These are phyloP conservation scores for Eremomyces bilateralis DNA, from an alignment of 495 filamentous ascomycete genomes.

Conservation along the genomic window DNA sequence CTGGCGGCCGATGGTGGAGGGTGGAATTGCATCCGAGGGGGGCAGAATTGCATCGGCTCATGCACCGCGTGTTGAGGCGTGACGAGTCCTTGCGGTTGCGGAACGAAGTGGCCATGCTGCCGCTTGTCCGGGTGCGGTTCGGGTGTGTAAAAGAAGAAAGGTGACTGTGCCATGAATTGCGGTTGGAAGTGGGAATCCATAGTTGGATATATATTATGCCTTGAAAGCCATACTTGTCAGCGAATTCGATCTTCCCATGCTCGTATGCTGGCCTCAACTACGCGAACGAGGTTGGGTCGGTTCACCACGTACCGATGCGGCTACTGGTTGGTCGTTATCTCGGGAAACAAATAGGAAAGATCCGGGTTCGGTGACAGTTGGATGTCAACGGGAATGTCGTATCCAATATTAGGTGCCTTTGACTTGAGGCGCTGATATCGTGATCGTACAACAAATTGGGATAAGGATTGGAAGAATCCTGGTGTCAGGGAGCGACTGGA, in stretches of 20 bases:
- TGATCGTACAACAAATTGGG: constrained; percentile 3
- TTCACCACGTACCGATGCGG: no score
- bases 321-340: background rate
- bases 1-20: constrained; percentile 23
- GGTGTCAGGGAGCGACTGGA: constrained; percentile 20
- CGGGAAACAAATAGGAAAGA: background rate
- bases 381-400: background rate
- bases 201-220: constrained; percentile 5
- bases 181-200: constrained; percentile 35
- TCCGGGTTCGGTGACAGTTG: background rate
- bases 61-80: constrained; percentile 8
- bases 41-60: background rate
- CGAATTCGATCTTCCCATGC: background rate
- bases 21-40: constrained; percentile 14
- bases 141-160: constrained; percentile 83
- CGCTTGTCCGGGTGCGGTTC: constrained; percentile 52
- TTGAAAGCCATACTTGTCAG: background rate
- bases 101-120: constrained; percentile 68
- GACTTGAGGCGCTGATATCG: background rate
- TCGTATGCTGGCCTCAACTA: no score
- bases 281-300: background rate
- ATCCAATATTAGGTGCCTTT: background rate
- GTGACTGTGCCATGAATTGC: constrained; percentile 47
- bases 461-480: background rate
- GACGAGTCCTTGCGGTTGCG: constrained; percentile 43